phyloP scores from a whole-genome alignment of 495 filamentous ascomycete species.

The Polyplosphaeria fusca region DNA sequence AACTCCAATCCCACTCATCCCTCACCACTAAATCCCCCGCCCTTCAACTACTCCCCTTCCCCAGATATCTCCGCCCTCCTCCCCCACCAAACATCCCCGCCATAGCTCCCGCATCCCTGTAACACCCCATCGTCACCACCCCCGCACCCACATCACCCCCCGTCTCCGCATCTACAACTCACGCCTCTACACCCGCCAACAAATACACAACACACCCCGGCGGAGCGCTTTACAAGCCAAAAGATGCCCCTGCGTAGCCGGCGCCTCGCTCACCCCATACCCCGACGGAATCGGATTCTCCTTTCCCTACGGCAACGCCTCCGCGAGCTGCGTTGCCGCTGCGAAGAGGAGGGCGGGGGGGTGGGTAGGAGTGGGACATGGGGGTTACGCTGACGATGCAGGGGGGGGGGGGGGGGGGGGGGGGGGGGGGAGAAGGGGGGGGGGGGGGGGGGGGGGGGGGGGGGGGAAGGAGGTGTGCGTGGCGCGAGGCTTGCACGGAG shows the following conservation, averaged over 20 bases:
- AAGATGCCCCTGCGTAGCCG: slow-evolving; percentile 18
- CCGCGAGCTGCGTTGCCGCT: no score
- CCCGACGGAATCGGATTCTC: slow-evolving; percentile 11
- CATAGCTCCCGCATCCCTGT: slow-evolving; percentile 20
- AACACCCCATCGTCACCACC: slow-evolving; percentile 22
- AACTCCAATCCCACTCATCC: slow-evolving; percentile 21
- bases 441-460: slow-evolving; percentile 10
- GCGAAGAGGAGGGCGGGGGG: no score
- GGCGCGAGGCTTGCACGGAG: slow-evolving; percentile 6
- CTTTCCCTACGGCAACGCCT: slow-evolving; percentile 17
- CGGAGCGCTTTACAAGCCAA: slow-evolving; percentile 3
- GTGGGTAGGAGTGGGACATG: slow-evolving; percentile 25
- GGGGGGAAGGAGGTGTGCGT: not conserved
- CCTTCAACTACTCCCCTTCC: no score
- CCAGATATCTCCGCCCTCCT: slow-evolving; percentile 19
- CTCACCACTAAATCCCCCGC: slow-evolving; percentile 23
- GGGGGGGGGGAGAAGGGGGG: slow-evolving; percentile 16
- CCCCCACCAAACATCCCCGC: slow-evolving; percentile 19
- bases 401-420: slow-evolving; percentile 2
- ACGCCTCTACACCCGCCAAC: slow-evolving; percentile 17
- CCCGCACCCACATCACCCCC: slow-evolving; percentile 17
- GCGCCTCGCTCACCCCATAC: slow-evolving; percentile 19
- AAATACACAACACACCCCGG: slow-evolving; percentile 21
- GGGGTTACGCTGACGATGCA: slow-evolving; percentile 17
- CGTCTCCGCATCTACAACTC: slow-evolving; percentile 19